phyloP scores from a whole-genome alignment of 176 grass and related monocot species.

The Triticum monococcum region DNA sequence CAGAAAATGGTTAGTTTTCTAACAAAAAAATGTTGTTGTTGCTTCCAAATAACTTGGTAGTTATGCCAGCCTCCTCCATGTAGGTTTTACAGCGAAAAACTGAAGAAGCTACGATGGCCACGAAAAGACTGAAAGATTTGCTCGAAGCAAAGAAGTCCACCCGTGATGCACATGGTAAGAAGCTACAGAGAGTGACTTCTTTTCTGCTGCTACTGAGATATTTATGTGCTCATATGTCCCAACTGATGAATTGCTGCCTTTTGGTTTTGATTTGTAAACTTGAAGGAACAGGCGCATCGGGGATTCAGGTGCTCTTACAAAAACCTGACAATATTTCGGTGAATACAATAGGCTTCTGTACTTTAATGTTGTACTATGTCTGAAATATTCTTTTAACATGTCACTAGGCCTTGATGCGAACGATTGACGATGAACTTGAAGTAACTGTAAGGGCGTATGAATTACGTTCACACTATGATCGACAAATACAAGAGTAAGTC shows the following conservation, averaged over 20 bases:
- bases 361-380: slow-evolving; percentile 3
- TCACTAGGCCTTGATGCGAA: slow-evolving; percentile 62
- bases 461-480: slow-evolving; percentile 85
- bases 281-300: slow-evolving; percentile 48
- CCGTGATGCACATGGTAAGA: slow-evolving; percentile 64
- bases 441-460: slow-evolving; percentile 75
- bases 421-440: slow-evolving; percentile 90
- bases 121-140: slow-evolving; percentile 82
- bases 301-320: slow-evolving; percentile 69
- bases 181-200: background rate
- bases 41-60: background rate
- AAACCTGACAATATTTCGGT: background rate
- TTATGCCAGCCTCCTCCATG: slow-evolving; percentile 15
- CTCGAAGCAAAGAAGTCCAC: slow-evolving; percentile 82
- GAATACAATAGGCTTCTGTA: background rate
- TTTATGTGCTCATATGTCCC: background rate
- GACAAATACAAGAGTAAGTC: slow-evolving; percentile 86
- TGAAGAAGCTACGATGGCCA: slow-evolving; percentile 82
- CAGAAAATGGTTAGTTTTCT: slow-evolving; percentile 73
- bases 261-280: slow-evolving; percentile 20
- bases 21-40: background rate
- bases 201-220: background rate
- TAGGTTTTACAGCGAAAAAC: slow-evolving; percentile 93
- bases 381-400: slow-evolving; percentile 36
- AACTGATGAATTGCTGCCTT: background rate